Evolutionary conservation across 176 grass and related monocot species (phyloP), one percentile per base, ranked within the genome.

Genomic region (Pharus latifolius): DNA sequence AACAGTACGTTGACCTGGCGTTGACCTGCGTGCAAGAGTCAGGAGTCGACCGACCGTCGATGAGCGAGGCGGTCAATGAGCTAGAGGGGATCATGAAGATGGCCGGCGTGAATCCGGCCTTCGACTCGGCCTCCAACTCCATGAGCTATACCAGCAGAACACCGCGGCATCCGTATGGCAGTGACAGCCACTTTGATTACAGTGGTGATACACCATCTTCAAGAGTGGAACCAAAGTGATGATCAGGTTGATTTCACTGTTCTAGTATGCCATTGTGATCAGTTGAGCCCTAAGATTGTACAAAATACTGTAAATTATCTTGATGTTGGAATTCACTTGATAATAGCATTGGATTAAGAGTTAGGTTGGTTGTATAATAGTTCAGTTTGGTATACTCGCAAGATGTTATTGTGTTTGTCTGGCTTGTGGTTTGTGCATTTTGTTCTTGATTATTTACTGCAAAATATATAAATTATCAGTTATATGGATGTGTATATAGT

Each of bases 11-110:
- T 9, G 79, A 78, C 77, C 85, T 90, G 37, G 83, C 83, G 5
- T 62, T 90, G 52, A 69, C 67, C 9, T 96, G 91, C 66, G 91
- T 90, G 14, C 77, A 87, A 63, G 91, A 96, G 68, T 63, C 67
- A 31, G 70, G 87, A 40, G 73, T 22, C 3, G 73, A 82, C 63
- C 72, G 91, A 2, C 87, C 87, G 3, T 63, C 83, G 15, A 96
- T 96, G 91, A 64, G 87, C 27, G 83, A 90, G 73, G 84, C 34
- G 27, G 83, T 82, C 12, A 61, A 65, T 44, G 84, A 91, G 77
- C 62, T 96, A 56, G 91, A 96, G 84, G 69, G 67, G 23, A 58
- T 96, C 46, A 63, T 82, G 31, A 79, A 71, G 79, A 30, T 84
- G 74, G 91, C 56, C 10, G 83, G 83, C 48, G 24, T 62, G 26